These are phyloP conservation scores for Saccharomyces hybrid DNA, from an alignment of 1,139 yeast species.

Conservation along the genomic window DNA sequence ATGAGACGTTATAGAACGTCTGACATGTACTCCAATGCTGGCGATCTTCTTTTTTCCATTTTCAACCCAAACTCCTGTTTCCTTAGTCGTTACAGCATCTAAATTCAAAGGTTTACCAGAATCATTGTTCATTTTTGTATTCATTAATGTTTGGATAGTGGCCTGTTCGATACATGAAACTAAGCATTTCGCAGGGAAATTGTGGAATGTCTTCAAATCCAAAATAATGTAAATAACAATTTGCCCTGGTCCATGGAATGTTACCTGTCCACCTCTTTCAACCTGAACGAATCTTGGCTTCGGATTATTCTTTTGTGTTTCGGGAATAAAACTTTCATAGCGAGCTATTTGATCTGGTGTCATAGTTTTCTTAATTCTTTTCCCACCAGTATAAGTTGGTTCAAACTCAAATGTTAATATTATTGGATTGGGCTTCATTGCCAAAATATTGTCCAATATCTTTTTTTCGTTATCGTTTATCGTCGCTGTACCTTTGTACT, in stretches of 20 bases:
- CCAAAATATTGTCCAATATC: conserved; percentile 39
- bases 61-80: conserved; percentile 83
- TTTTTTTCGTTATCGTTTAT: conserved; percentile 41
- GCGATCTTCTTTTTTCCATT: conserved; percentile 59
- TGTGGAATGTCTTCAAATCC: conserved; percentile 56
- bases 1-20: conserved; percentile 78
- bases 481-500: conserved; percentile 33
- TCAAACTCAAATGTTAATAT: conserved; percentile 73
- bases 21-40: conserved; percentile 81
- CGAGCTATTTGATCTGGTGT: conserved; percentile 31
- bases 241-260: conserved; percentile 97
- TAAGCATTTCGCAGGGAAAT: conserved; percentile 64
- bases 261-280: conserved; percentile 92
- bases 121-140: conserved; percentile 22
- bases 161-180: conserved; percentile 64
- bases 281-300: conserved; percentile 55
- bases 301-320: conserved; percentile 32
- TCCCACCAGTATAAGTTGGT: conserved; percentile 85
- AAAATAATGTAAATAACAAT: conserved; percentile 76
- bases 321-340: conserved; percentile 25
- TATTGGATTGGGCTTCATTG: conserved; percentile 54
- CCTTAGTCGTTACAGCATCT: conserved; percentile 46
- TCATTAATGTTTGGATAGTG: conserved; percentile 45
- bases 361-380: conserved; percentile 54
- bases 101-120: conserved; percentile 34